Conservation (phyloP, 176 grass and related monocot genomes). For the barley (Hordeum vulgare) region DNA sequence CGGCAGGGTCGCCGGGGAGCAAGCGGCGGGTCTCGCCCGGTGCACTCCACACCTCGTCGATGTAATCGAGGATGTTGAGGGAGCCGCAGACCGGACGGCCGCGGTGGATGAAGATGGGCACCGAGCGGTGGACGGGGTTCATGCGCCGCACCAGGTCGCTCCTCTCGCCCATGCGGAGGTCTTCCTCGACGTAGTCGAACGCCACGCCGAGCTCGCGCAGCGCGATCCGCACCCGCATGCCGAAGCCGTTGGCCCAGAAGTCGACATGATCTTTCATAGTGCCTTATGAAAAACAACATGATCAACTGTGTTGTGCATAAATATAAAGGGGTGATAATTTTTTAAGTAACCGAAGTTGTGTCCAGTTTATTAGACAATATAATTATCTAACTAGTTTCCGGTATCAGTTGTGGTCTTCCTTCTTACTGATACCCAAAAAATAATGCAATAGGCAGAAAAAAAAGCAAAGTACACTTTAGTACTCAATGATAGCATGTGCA, state of each 20-base stretch:
- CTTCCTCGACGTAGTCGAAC: not conserved
- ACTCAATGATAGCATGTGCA: too few relatives aligned
- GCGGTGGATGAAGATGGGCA: slow-evolving; percentile 14
- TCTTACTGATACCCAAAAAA: too few relatives aligned
- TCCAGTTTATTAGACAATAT: too few relatives aligned
- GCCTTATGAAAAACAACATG: too few relatives aligned
- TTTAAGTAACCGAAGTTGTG: too few relatives aligned
- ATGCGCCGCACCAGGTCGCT: slow-evolving; percentile 21
- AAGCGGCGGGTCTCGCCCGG: not conserved
- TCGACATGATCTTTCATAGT: too few relatives aligned
- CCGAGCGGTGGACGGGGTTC: slow-evolving; percentile 13
- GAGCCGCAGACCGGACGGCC: slow-evolving; percentile 22
- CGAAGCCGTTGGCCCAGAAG: slow-evolving; percentile 21
- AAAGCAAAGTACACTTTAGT: too few relatives aligned
- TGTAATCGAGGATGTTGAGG: slow-evolving; percentile 30
- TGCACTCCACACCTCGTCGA: slow-evolving; percentile 8
- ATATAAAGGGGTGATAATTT: too few relatives aligned
- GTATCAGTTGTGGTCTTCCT: too few relatives aligned
- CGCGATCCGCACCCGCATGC: not conserved
- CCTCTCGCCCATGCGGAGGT: not conserved
- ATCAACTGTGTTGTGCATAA: too few relatives aligned
- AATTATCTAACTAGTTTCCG: too few relatives aligned
- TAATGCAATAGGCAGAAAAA: too few relatives aligned
- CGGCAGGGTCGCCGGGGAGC: not conserved
- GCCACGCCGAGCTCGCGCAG: not conserved